Evolutionary conservation across 2,329 filamentous ascomycete genomes (phyloP).

Genomic region (Paecilomyces variotii): DNA sequence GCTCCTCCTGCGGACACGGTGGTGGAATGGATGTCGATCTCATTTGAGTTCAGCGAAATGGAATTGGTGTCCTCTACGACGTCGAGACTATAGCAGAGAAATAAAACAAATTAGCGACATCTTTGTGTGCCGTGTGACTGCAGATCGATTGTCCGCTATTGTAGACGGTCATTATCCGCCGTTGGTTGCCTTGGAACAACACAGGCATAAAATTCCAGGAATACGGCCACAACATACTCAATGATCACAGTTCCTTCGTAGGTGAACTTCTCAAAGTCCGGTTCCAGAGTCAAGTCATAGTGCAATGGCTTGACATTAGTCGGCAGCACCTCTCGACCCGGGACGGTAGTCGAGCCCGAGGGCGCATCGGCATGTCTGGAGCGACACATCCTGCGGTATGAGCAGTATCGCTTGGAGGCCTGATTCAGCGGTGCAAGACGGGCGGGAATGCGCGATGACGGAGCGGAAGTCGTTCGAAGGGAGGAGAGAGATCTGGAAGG

Average conservation of each 20-base stretch:
- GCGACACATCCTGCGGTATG: slow-evolving; percentile 70
- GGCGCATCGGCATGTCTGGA: slow-evolving; percentile 49
- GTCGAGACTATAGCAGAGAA: slow-evolving; percentile 50
- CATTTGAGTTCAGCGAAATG: slow-evolving; percentile 79
- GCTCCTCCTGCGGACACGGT: slow-evolving; percentile 55
- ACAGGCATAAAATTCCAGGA: background rate
- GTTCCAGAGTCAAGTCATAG: slow-evolving; percentile 87
- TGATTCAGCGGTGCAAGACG: slow-evolving; percentile 21
- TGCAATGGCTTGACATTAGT: slow-evolving; percentile 86
- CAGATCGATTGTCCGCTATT: background rate
- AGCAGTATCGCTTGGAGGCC: slow-evolving; percentile 54
- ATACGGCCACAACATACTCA: slow-evolving; percentile 46
- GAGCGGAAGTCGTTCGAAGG: slow-evolving; percentile 9
- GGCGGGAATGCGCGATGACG: slow-evolving; percentile 11
- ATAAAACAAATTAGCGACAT: background rate
- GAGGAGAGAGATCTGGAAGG: slow-evolving; percentile 12
- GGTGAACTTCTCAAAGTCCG: slow-evolving; percentile 77
- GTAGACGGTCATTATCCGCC: background rate
- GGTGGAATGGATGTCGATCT: slow-evolving; percentile 72
- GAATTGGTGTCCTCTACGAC: slow-evolving; percentile 76
- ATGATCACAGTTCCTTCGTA: slow-evolving; percentile 80
- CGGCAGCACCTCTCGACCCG: slow-evolving; percentile 76
- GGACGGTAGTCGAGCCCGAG: slow-evolving; percentile 51
- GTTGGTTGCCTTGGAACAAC: background rate
- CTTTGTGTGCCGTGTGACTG: background rate